Conservation (phyloP, 73 alveolate genomes). For the Paramecium pentaurelia region DNA sequence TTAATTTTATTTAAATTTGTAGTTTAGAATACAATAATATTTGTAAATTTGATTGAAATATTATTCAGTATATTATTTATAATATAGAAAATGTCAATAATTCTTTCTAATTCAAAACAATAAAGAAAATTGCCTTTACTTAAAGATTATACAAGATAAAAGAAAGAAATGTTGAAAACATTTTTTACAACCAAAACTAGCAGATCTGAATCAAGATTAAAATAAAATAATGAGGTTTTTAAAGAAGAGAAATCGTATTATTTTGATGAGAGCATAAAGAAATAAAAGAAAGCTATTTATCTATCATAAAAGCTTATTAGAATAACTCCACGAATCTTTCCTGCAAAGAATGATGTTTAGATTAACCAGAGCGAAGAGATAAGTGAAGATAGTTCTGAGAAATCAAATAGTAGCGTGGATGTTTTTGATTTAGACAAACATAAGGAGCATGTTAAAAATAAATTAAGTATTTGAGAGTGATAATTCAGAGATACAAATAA, state of each 20-base stretch:
- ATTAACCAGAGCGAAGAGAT: background rate
- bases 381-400: slow-evolving; percentile 6
- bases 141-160: background rate
- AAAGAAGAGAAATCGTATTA: background rate
- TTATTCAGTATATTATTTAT: background rate
- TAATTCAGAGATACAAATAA: background rate
- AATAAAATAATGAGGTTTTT: background rate
- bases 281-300: background rate
- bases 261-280: background rate
- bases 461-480: slow-evolving; percentile 13
- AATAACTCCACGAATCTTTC: background rate
- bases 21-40: too few relatives aligned
- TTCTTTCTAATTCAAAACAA: background rate
- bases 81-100: background rate
- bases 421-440: background rate
- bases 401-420: background rate
- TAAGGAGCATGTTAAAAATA: background rate
- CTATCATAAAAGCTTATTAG: background rate
- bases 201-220: background rate
- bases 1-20: too few relatives aligned
- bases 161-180: background rate
- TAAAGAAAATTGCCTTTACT: background rate
- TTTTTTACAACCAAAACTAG: background rate
- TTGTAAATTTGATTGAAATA: background rate
- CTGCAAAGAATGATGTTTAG: background rate